Conservation (phyloP, 78 protist species). For the Emiliania huxleyi region DNA sequence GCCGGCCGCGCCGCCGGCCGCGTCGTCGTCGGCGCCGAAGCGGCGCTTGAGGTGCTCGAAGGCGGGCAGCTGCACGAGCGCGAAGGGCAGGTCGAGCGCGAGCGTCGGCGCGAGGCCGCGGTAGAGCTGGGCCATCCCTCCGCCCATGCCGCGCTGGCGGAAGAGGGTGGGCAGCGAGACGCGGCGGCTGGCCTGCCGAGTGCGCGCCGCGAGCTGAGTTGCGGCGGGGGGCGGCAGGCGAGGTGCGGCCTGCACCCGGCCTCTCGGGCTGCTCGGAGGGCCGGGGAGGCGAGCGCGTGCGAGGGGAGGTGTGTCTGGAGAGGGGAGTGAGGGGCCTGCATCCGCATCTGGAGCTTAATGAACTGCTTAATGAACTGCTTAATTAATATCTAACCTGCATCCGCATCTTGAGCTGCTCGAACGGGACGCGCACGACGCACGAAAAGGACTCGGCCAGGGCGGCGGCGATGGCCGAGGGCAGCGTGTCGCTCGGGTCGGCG, state of each 20-base stretch:
- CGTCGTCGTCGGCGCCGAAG: neutral
- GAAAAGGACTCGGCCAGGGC: constrained; percentile 45
- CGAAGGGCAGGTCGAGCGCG: constrained; percentile 66
- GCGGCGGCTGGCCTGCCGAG: neutral
- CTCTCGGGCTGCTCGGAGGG: no score
- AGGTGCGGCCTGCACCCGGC: no score
- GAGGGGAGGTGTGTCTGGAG: no score
- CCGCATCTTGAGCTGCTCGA: constrained; percentile 59
- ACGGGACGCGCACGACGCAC: constrained; percentile 70
- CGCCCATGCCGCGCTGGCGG: neutral
- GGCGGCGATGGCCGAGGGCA: constrained; percentile 31
- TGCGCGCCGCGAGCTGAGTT: no score
- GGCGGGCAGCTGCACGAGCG: constrained; percentile 61
- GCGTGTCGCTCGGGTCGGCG: neutral
- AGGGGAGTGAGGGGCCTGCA: neutral
- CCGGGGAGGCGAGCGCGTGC: no score
- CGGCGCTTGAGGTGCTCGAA: constrained; percentile 50
- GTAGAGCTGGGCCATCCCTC: neutral
- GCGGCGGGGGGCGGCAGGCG: no score
- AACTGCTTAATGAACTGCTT: no score
- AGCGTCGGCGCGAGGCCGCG: constrained; percentile 14
- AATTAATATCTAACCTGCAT: no score
- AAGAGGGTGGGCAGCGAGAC: neutral
- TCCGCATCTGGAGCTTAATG: no score
- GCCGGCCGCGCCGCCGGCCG: neutral